Evolutionary conservation across 371 early-diverging fungal genomes (phyloP), one percentile per base, ranked within the genome.

Genomic region (Circinella umbellata): DNA sequence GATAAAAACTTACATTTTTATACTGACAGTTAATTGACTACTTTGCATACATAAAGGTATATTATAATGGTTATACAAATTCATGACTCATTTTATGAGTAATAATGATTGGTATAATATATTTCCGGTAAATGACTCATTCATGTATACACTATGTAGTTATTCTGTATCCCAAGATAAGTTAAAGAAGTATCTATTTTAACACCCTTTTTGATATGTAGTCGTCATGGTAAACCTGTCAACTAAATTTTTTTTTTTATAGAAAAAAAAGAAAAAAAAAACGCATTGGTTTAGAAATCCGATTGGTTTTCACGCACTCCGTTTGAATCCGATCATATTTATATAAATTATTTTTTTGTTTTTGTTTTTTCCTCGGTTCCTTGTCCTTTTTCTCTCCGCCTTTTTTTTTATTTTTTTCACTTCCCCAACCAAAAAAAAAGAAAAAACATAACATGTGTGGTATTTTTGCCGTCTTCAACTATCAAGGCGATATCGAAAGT

Each of bases 401-500:
- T 63, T 54, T 53, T 63, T 57, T 63, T 54, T 35, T 42, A 47
- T 69, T 54, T 14, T 54, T 39, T 42, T 42, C 42, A 46, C 39
- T 63, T 53, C 53, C 61, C 35, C 59, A 57, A 37, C 20, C n/a
- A n/a, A n/a, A n/a, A n/a, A n/a, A 63, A 7, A 13, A 59, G 10
- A 59, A 57, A 18, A 57, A 5, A 27, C 18, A 4, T 5, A 69
- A 35, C 14, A 98, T 98, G 98, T 98, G 98, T 81, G 98, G 98
- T 71, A 97, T 98, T 75, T 96, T 96, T 81, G 95, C 93, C 39
- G 93, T 94, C 17, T 95, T 90, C 82, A 94, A 94, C 88, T 91
- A 94, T 80, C 88, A 88, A 66, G 93, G 92, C 74, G 92, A 93
- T 76, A 78, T 87, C 20, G 80, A 90, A 54, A 83, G 80, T 49